These are phyloP conservation scores for Zygosaccharomyces siamensis DNA, from an alignment of 805 yeast genomes.

Conservation along the genomic window DNA sequence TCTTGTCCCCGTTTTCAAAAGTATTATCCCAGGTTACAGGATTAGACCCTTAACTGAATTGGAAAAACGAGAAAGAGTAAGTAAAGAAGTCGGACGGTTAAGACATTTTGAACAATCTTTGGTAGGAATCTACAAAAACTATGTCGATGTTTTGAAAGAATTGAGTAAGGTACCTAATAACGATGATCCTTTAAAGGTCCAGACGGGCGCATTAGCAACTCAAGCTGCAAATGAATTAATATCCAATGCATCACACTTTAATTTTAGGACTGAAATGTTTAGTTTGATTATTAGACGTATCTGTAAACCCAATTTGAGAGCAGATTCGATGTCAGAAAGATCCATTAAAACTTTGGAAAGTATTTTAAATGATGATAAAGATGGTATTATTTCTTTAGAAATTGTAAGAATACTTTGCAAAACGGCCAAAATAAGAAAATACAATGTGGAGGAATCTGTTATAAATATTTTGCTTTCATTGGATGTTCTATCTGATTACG, in stretches of 20 bases:
- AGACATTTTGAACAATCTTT: constrained; percentile 79
- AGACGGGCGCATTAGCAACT: constrained; percentile 53
- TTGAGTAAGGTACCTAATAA: constrained; percentile 39
- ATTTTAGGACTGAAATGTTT: constrained; percentile 71
- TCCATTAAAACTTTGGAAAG: constrained; percentile 63
- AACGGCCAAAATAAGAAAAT: constrained; percentile 67
- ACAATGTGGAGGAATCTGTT: constrained; percentile 77
- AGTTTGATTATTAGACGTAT: constrained; percentile 62
- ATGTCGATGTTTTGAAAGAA: constrained; percentile 50
- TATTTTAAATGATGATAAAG: constrained; percentile 73
- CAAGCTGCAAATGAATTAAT: constrained; percentile 77
- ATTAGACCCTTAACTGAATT: constrained; percentile 77
- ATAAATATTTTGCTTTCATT: constrained; percentile 67
- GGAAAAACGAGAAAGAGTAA: constrained; percentile 76
- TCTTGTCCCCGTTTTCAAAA: constrained; percentile 76
- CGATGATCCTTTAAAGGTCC: constrained; percentile 29
- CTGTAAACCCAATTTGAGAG: constrained; percentile 48
- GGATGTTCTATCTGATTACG: constrained; percentile 62
- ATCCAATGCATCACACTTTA: constrained; percentile 68
- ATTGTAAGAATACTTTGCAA: constrained; percentile 62
- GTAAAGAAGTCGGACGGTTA: constrained; percentile 72
- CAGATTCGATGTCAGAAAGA: constrained; percentile 46
- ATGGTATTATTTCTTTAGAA: constrained; percentile 77
- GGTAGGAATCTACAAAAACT: constrained; percentile 62
- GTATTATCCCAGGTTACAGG: constrained; percentile 81